Conservation (phyloP, 164 flowering plant species). For the Nymphaea colorata region DNA sequence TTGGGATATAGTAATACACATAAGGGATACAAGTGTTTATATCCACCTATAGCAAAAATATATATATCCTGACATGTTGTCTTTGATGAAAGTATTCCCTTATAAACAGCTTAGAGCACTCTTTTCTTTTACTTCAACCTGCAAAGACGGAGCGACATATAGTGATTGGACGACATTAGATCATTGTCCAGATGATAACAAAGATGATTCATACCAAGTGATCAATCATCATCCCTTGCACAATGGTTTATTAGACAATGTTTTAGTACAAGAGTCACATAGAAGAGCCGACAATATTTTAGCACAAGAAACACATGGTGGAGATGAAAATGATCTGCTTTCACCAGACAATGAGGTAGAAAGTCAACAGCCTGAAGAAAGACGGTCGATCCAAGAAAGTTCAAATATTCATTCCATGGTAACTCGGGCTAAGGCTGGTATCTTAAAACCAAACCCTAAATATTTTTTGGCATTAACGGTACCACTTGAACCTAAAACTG, state of each 20-base stretch:
- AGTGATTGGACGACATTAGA: not conserved
- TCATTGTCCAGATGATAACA: not conserved
- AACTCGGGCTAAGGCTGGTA: not conserved
- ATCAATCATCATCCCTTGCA: not conserved
- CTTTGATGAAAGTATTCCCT: constrained; percentile 3
- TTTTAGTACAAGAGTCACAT: too few species aligned
- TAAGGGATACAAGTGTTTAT: constrained; percentile 6
- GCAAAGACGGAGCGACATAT: too few species aligned
- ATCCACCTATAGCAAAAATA: not conserved
- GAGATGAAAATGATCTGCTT: too few species aligned
- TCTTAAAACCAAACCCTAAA: not conserved
- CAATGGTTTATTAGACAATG: not conserved
- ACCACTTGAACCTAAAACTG: too few species aligned
- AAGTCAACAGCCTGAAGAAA: not conserved
- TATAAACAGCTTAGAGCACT: too few species aligned
- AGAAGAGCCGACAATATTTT: too few species aligned
- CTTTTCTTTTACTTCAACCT: not conserved
- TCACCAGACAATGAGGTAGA: not conserved
- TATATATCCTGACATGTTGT: constrained; percentile 8
- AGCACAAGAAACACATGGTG: too few species aligned
- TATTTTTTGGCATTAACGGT: too few species aligned
- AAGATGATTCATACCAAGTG: too few species aligned
- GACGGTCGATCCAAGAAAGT: not conserved
- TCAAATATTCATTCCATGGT: not conserved
- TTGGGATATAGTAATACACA: constrained; percentile 2